These are phyloP conservation scores for Aspergillus diversus DNA, from an alignment of 495 filamentous ascomycete genomes.

Conservation along the genomic window DNA sequence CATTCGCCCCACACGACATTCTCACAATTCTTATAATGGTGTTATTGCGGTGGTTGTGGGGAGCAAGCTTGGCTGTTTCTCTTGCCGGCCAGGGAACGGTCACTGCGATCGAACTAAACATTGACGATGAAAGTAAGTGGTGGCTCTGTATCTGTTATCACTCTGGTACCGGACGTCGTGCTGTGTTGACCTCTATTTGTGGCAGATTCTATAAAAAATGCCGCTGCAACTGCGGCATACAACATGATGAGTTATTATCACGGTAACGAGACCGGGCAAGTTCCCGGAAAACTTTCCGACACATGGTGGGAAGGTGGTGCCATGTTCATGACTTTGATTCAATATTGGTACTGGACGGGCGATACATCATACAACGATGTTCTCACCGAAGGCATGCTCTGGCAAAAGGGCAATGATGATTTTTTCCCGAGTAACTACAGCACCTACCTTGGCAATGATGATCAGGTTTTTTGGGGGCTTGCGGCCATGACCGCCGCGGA, in stretches of 20 bases:
- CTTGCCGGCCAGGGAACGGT: conserved; percentile 33
- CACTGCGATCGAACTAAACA: conserved; percentile 34
- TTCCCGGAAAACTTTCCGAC: conserved; percentile 65
- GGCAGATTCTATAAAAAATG: conserved; percentile 61
- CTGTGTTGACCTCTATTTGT: conserved; percentile 7
- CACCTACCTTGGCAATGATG: conserved; percentile 65
- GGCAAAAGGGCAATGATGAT: conserved; percentile 68
- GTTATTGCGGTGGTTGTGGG: conserved; percentile 27
- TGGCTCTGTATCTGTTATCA: neutral
- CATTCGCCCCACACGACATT: neutral
- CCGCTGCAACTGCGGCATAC: conserved; percentile 63
- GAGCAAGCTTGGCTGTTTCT: conserved; percentile 3
- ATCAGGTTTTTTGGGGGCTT: conserved; percentile 83
- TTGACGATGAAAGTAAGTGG: conserved; percentile 37
- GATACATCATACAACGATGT: conserved; percentile 71
- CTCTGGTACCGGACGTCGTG: neutral
- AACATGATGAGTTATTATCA: conserved; percentile 70
- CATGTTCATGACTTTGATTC: conserved; percentile 73
- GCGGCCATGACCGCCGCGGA: conserved; percentile 75
- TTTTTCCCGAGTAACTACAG: conserved; percentile 63
- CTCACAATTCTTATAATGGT: conserved; percentile 25
- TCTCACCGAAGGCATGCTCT: conserved; percentile 64
- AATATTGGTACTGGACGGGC: conserved; percentile 79
- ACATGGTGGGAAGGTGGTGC: conserved; percentile 80
- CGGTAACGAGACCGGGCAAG: conserved; percentile 61